Evolutionary conservation across 371 early-diverging fungal genomes (phyloP).

Genomic region (Batkoa obscura): DNA sequence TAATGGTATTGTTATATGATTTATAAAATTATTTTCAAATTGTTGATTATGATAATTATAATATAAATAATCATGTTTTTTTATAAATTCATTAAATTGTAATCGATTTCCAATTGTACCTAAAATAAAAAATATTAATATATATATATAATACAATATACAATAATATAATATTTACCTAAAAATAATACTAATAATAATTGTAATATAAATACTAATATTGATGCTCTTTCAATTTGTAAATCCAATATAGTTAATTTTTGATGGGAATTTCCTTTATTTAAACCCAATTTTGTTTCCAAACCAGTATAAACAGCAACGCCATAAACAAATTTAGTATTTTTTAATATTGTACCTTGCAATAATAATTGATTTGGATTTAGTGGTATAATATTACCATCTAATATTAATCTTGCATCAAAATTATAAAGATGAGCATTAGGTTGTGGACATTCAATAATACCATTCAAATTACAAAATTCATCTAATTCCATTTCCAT

Average conservation of each 20-base stretch:
- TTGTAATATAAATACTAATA: conserved; percentile 34
- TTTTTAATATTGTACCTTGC: conserved; percentile 59
- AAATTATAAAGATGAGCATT: conserved; percentile 43
- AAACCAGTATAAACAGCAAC: conserved; percentile 65
- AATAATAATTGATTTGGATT: conserved; percentile 19
- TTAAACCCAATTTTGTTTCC: conserved; percentile 60
- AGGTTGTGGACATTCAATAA: conserved; percentile 15
- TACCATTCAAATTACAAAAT: conserved; percentile 22
- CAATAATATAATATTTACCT: too few species aligned
- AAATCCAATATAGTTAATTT: conserved; percentile 45
- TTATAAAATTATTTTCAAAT: not conserved
- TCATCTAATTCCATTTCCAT: conserved; percentile 22
- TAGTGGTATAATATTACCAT: too few species aligned
- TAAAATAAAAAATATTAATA: conserved; percentile 16
- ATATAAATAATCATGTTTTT: conserved; percentile 7
- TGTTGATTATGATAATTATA: not conserved
- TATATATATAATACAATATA: too few species aligned
- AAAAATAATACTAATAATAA: conserved; percentile 28
- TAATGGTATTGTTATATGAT: conserved; percentile 23
- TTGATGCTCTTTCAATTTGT: conserved; percentile 39
- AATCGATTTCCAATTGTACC: conserved; percentile 10
- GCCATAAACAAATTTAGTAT: conserved; percentile 52
- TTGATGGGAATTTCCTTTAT: conserved; percentile 40
- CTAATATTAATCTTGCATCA: conserved; percentile 24
- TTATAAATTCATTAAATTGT: conserved; percentile 10